Conservation (phyloP, 2,329 filamentous ascomycete genomes). For the Nemania abortiva region DNA sequence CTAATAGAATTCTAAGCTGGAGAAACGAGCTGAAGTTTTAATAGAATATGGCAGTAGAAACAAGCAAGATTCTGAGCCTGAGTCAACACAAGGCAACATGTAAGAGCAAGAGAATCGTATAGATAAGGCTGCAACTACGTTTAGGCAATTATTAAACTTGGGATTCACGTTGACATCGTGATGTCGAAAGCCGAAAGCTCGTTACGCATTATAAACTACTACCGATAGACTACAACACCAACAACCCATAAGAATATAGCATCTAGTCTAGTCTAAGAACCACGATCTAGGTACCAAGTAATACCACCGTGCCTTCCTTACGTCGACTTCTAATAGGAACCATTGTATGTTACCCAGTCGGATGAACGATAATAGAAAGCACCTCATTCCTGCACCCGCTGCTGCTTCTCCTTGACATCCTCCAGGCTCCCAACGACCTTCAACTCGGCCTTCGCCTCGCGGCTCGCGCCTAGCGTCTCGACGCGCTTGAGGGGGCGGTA, state of each 20-base stretch:
- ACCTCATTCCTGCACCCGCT: slow-evolving; percentile 18
- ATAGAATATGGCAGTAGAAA: no score
- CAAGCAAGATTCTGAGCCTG: no score
- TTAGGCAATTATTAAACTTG: neutral
- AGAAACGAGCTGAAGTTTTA: no score
- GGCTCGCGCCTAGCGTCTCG: slow-evolving; percentile 61
- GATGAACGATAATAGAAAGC: neutral
- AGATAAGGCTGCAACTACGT: neutral
- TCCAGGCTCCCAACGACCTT: slow-evolving; percentile 60
- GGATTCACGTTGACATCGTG: neutral
- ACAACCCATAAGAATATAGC: neutral
- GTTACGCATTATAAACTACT: neutral
- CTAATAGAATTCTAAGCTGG: no score
- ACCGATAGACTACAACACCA: neutral
- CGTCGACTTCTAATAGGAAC: neutral
- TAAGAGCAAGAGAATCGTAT: neutral
- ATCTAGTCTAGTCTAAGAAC: neutral
- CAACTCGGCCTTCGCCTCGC: slow-evolving; percentile 70
- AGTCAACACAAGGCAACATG: neutral
- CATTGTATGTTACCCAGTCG: neutral
- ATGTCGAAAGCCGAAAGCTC: no score
- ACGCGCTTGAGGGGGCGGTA: slow-evolving; percentile 75
- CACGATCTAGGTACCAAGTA: neutral
- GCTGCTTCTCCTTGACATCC: slow-evolving; percentile 37
- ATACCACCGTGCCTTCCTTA: neutral